Evolutionary conservation across 805 yeast genomes (phyloP).

Genomic region (Candida pini): DNA sequence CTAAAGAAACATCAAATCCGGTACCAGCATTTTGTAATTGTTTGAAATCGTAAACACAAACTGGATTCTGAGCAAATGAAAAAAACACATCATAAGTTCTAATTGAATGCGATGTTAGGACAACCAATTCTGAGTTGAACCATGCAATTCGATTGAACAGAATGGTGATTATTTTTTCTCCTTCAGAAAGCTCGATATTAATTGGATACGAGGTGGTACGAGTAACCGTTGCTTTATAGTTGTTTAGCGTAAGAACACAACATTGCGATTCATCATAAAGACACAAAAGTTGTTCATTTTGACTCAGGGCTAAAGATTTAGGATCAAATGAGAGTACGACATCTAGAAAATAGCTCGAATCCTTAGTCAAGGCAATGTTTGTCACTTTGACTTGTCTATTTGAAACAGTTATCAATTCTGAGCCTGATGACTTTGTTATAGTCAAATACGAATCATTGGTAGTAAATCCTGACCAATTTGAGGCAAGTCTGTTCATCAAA

Average conservation of each 20-base stretch:
- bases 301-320: slow-evolving; percentile 15
- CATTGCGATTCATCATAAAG: slow-evolving; percentile 16
- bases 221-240: slow-evolving; percentile 13
- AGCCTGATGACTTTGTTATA: slow-evolving; percentile 20
- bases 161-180: slow-evolving; percentile 31
- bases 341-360: slow-evolving; percentile 8
- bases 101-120: slow-evolving; percentile 33
- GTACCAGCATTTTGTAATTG: neutral
- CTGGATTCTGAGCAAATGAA: slow-evolving; percentile 10
- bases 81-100: slow-evolving; percentile 33
- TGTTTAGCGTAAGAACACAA: slow-evolving; percentile 15
- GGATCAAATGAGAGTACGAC: slow-evolving; percentile 21
- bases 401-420: slow-evolving; percentile 21
- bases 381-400: slow-evolving; percentile 16
- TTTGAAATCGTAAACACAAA: neutral
- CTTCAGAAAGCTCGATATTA: slow-evolving; percentile 5
- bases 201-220: slow-evolving; percentile 9
- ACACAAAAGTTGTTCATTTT: slow-evolving; percentile 24
- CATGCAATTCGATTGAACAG: slow-evolving; percentile 41
- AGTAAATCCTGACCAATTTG: slow-evolving; percentile 10
- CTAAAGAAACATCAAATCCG: slow-evolving; percentile 13
- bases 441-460: slow-evolving; percentile 15
- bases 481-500: slow-evolving; percentile 5
- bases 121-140: slow-evolving; percentile 37
- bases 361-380: slow-evolving; percentile 7